phyloP scores from a whole-genome alignment of 495 filamentous ascomycete genomes.

The Cetradonia linearis region DNA sequence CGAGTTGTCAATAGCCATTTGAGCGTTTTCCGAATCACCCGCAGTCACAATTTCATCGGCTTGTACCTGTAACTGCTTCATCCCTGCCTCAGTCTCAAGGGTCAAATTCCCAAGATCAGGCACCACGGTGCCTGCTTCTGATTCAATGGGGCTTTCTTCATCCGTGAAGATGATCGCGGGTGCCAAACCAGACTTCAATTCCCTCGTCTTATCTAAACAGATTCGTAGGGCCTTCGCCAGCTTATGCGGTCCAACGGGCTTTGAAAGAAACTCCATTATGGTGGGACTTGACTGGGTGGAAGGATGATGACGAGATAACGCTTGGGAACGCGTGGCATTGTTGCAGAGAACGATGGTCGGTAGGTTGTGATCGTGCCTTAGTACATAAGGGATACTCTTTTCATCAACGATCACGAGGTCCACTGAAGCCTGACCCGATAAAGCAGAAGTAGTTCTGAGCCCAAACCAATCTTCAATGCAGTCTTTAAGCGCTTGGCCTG shows the following conservation, averaged over 20 bases:
- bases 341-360: slow-evolving; percentile 23
- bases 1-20: slow-evolving; percentile 20
- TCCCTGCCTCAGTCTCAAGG: slow-evolving; percentile 16
- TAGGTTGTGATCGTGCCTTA: background rate
- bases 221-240: slow-evolving; percentile 43
- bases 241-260: slow-evolving; percentile 55
- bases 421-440: slow-evolving; percentile 4
- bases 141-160: slow-evolving; percentile 6
- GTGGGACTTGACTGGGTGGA: background rate
- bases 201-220: slow-evolving; percentile 27
- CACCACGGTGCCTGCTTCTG: slow-evolving; percentile 14
- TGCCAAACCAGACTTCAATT: slow-evolving; percentile 8
- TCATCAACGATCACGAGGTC: slow-evolving; percentile 37
- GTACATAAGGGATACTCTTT: slow-evolving; percentile 13
- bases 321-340: slow-evolving; percentile 19
- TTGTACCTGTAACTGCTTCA: slow-evolving; percentile 16
- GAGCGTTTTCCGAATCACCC: slow-evolving; percentile 21
- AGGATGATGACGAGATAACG: slow-evolving; percentile 6
- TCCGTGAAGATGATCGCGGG: slow-evolving; percentile 2
- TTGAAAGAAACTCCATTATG: slow-evolving; percentile 39
- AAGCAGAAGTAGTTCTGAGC: slow-evolving; percentile 23
- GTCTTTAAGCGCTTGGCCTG: slow-evolving; percentile 21
- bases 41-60: slow-evolving; percentile 20
- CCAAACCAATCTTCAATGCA: slow-evolving; percentile 40
- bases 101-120: slow-evolving; percentile 19